phyloP scores from a whole-genome alignment of 1,284 basidiomycete species.

The Vanrija sp. region DNA sequence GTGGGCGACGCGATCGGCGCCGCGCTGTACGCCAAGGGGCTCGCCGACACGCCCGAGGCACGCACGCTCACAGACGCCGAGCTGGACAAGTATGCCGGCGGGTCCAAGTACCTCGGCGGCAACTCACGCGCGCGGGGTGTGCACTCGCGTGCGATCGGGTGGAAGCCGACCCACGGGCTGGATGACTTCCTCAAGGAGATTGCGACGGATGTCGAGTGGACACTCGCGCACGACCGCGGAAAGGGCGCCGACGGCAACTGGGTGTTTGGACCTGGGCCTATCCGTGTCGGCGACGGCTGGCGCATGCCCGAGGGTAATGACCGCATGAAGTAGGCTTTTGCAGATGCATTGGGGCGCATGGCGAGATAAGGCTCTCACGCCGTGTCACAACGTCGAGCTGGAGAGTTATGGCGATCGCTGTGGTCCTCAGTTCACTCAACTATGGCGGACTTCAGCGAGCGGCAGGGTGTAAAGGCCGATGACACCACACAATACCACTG shows the following conservation, averaged over 20 bases:
- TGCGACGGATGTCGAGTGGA: slow-evolving; percentile 11
- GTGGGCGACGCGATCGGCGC: slow-evolving; percentile 39
- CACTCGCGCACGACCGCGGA: slow-evolving; percentile 4
- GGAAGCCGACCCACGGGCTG: slow-evolving; percentile 35
- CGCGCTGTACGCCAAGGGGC: slow-evolving; percentile 16
- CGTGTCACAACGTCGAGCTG: too few relatives aligned
- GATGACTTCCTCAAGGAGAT: slow-evolving; percentile 25
- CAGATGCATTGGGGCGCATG: too few relatives aligned
- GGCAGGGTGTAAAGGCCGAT: too few relatives aligned
- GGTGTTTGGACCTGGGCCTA: slow-evolving; percentile 1
- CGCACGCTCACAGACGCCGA: slow-evolving; percentile 40
- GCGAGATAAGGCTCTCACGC: too few relatives aligned
- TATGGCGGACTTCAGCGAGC: too few relatives aligned
- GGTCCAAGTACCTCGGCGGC: slow-evolving; percentile 52
- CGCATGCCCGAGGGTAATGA: too few relatives aligned
- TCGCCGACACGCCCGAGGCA: slow-evolving; percentile 30
- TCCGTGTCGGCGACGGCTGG: slow-evolving; percentile 10
- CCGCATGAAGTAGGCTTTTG: too few relatives aligned
- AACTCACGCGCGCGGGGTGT: slow-evolving; percentile 57
- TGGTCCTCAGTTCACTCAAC: too few relatives aligned
- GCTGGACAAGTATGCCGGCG: slow-evolving; percentile 43
- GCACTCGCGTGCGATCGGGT: slow-evolving; percentile 56
- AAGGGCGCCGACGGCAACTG: slow-evolving; percentile 6
- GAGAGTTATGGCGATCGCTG: too few relatives aligned
- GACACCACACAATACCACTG: too few relatives aligned